Conservation (phyloP, 371 early-diverging fungal genomes). For the Circinella minor region DNA sequence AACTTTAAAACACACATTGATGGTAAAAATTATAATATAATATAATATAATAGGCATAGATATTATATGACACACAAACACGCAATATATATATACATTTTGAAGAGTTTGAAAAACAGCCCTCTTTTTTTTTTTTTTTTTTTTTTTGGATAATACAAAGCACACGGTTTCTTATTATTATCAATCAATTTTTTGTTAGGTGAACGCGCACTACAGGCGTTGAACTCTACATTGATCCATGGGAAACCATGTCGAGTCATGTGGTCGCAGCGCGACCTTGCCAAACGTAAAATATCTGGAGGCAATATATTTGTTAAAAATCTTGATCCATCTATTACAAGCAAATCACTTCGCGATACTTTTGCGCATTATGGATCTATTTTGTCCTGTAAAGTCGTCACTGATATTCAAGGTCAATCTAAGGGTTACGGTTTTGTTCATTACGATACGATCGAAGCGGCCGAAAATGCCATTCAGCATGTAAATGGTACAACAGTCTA, state of each 20-base stretch:
- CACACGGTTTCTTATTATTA: neutral
- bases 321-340: constrained; percentile 91
- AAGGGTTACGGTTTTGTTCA: constrained; percentile 99
- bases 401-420: constrained; percentile 76
- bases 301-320: constrained; percentile 99
- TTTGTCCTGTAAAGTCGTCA: constrained; percentile 97
- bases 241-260: constrained; percentile 95
- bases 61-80: no score
- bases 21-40: constrained; percentile 39
- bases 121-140: neutral
- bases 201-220: constrained; percentile 84
- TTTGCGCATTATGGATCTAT: constrained; percentile 99
- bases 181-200: constrained; percentile 40
- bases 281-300: constrained; percentile 80
- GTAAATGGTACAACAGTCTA: constrained; percentile 97
- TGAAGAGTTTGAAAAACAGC: no score
- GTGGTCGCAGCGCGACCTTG: constrained; percentile 97
- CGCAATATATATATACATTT: no score
- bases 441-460: constrained; percentile 94
- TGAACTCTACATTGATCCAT: constrained; percentile 93
- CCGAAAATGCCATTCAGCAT: constrained; percentile 93
- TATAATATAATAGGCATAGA: no score
- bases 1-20: constrained; percentile 82
- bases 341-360: constrained; percentile 97
- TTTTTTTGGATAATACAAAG: neutral